Evolutionary conservation across 2,329 filamentous ascomycete species (phyloP).

Genomic region (Huntiella decipiens): DNA sequence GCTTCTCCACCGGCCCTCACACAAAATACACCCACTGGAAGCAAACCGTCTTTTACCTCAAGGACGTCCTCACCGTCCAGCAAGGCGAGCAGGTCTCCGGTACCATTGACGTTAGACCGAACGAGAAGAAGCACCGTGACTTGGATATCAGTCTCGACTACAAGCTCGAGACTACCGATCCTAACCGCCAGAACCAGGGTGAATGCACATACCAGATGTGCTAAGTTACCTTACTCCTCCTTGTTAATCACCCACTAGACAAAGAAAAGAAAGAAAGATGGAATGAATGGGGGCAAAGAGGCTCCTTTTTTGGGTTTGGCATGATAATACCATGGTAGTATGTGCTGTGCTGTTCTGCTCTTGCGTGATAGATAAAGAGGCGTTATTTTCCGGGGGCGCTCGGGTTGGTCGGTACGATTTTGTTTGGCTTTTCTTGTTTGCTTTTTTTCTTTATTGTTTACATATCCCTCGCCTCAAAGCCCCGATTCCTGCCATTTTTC

Average conservation of each 20-base stretch:
- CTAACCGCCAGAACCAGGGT: conserved; percentile 48
- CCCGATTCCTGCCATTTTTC: too few species aligned
- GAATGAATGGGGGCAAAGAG: too few species aligned
- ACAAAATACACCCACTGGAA: conserved; percentile 99
- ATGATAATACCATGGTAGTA: too few species aligned
- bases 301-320: not conserved
- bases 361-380: too few species aligned
- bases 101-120: conserved; percentile 64
- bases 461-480: not conserved
- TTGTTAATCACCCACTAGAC: too few species aligned
- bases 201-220: conserved; percentile 65
- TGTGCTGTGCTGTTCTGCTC: too few species aligned
- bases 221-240: conserved; percentile 20
- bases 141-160: conserved; percentile 82
- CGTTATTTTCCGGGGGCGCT: too few species aligned
- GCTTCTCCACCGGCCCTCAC: conserved; percentile 91
- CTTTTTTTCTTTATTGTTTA: conserved; percentile 8
- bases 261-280: too few species aligned
- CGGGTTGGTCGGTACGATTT: too few species aligned
- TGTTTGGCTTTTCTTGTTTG: not conserved
- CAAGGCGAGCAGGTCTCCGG: conserved; percentile 64
- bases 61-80: conserved; percentile 81
- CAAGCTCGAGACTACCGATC: conserved; percentile 57
- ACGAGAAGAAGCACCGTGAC: conserved; percentile 84
- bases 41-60: conserved; percentile 96